Evolutionary conservation across 768 basidiomycete species (phyloP).

Genomic region (Serendipita sp.): DNA sequence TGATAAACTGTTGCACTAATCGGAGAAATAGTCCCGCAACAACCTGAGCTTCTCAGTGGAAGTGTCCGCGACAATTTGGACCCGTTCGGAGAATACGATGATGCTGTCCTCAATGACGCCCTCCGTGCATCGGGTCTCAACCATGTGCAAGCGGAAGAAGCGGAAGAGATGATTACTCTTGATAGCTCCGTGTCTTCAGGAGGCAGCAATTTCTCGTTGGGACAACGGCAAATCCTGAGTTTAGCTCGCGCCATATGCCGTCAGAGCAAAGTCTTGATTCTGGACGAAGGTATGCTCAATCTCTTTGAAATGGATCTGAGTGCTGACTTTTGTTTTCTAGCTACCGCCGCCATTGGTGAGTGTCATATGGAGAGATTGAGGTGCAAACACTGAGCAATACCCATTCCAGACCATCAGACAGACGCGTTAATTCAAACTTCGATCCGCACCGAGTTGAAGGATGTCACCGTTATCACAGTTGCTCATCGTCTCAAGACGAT

Average conservation of each 20-base stretch:
- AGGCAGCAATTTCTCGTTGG: constrained; percentile 36
- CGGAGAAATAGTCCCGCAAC: constrained; percentile 22
- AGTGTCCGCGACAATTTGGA: constrained; percentile 45
- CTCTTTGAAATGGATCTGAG: neutral
- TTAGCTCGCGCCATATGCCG: constrained; percentile 44
- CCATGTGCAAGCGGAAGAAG: constrained; percentile 24
- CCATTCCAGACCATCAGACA: constrained; percentile 33
- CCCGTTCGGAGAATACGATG: constrained; percentile 41
- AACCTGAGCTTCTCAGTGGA: constrained; percentile 40
- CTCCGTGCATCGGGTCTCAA: constrained; percentile 34
- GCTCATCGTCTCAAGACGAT: constrained; percentile 45
- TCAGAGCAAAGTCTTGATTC: constrained; percentile 38
- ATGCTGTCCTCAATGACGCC: constrained; percentile 34
- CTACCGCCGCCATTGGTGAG: constrained; percentile 28
- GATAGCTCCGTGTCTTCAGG: constrained; percentile 31
- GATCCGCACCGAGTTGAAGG: constrained; percentile 31
- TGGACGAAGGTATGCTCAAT: constrained; percentile 33
- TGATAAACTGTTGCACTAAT: neutral
- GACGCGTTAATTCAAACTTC: constrained; percentile 42
- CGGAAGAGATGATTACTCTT: constrained; percentile 26
- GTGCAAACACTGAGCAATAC: neutral
- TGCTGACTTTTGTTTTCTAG: constrained; percentile 14
- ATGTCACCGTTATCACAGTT: constrained; percentile 39
- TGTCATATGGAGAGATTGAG: constrained; percentile 16
- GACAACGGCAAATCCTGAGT: constrained; percentile 44